phyloP scores from a whole-genome alignment of 169 alveolate genomes.

The Neospora caninum region DNA sequence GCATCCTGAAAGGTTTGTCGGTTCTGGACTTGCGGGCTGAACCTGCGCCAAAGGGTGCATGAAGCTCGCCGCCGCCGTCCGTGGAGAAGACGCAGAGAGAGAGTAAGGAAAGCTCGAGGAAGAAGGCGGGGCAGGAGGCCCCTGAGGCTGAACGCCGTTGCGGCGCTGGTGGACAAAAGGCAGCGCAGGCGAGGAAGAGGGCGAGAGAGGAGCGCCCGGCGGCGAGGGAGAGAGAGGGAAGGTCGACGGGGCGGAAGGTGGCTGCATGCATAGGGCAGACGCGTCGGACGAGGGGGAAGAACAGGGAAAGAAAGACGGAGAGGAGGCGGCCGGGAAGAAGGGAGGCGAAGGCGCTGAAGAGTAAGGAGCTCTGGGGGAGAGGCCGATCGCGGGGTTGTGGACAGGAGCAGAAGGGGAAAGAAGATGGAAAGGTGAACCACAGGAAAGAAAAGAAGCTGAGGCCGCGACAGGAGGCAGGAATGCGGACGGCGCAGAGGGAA shows the following conservation, averaged over 20 bases:
- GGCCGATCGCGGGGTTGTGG: background rate
- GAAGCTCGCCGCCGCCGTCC: no score
- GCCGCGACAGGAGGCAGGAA: constrained; percentile 7
- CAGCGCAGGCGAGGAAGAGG: background rate
- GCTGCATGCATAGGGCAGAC: background rate
- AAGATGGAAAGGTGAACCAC: background rate
- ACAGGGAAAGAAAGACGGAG: no score
- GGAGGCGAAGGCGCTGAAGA: background rate
- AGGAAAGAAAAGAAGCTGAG: background rate
- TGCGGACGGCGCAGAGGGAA: background rate
- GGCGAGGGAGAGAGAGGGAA: background rate
- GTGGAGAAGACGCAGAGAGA: background rate
- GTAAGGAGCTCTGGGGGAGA: background rate
- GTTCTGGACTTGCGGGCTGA: background rate
- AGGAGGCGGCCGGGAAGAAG: background rate
- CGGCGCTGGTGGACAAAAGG: background rate
- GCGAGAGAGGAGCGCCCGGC: background rate
- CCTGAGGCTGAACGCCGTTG: background rate
- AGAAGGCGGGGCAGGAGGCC: background rate
- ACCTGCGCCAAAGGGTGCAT: background rate
- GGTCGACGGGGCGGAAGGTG: background rate
- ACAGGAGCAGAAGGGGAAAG: no score
- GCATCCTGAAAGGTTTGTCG: background rate
- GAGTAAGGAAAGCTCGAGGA: background rate
- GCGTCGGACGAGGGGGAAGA: background rate